Conservation (phyloP, 1,284 basidiomycete species). For the Tilletia walkeri region DNA sequence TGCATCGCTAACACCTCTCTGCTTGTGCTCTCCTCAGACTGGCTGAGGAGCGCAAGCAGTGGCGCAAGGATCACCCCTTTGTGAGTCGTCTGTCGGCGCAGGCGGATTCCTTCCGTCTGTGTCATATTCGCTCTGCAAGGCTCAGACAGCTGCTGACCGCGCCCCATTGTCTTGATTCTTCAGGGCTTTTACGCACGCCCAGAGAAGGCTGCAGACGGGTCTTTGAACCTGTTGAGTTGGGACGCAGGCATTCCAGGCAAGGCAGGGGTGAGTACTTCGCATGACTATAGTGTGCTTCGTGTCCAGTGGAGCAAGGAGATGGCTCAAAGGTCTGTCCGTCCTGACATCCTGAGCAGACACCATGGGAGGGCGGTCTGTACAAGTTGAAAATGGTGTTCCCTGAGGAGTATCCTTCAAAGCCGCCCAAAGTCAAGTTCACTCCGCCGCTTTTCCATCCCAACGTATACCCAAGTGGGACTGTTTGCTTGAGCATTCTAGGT, state of each 20-base stretch:
- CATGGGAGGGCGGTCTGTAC: constrained; percentile 94
- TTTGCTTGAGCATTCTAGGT: constrained; percentile 86
- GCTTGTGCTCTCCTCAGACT: constrained; percentile 63
- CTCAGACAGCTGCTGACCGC: constrained; percentile 10
- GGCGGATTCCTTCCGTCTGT: too few species aligned
- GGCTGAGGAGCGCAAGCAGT: constrained; percentile 96
- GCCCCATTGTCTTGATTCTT: background rate
- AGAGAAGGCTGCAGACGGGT: constrained; percentile 80
- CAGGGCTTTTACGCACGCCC: constrained; percentile 97
- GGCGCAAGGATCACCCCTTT: constrained; percentile 98
- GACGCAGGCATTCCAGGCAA: constrained; percentile 71
- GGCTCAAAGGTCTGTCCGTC: background rate
- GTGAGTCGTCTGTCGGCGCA: constrained; percentile 63
- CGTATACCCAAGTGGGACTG: constrained; percentile 97
- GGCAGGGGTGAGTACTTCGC: constrained; percentile 47
- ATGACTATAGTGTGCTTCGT: background rate
- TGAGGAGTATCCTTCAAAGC: constrained; percentile 78
- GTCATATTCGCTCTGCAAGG: constrained; percentile 6
- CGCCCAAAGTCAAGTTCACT: constrained; percentile 94
- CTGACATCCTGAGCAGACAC: constrained; percentile 65
- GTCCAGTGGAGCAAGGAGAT: background rate
- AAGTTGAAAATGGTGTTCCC: constrained; percentile 76
- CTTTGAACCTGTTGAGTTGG: constrained; percentile 96
- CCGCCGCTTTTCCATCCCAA: constrained; percentile 97
- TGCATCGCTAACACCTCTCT: background rate